Evolutionary conservation across 1,284 basidiomycete species (phyloP).

Genomic region (Trametes pubescens): DNA sequence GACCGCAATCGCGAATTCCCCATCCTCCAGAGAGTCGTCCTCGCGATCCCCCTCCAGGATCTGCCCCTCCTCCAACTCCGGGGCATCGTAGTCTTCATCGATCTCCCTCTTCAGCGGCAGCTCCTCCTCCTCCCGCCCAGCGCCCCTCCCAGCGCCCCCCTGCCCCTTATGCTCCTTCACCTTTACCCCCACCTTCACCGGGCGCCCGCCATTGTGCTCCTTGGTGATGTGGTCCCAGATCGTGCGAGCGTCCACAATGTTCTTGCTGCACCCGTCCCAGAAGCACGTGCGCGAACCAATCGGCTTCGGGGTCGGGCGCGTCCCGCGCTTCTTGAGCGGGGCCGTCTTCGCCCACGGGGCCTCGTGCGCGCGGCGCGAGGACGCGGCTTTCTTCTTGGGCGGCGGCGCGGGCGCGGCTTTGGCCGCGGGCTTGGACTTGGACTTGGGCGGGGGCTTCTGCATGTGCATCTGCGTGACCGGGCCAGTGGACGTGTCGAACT

Average conservation of each 20-base stretch:
- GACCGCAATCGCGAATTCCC: not conserved
- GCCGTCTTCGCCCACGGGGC: not conserved
- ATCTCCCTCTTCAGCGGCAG: no score
- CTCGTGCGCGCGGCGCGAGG: not conserved
- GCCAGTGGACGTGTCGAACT: no score
- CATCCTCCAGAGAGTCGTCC: no score
- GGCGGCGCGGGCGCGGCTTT: not conserved
- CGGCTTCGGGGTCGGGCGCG: not conserved
- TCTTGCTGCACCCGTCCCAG: conserved; percentile 14
- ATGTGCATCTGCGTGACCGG: no score
- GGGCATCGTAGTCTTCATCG: no score
- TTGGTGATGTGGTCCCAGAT: conserved; percentile 18
- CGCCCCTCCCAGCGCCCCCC: no score
- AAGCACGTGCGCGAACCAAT: not conserved
- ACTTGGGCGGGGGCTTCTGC: no score
- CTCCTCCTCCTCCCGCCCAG: no score
- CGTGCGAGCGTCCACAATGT: conserved; percentile 4
- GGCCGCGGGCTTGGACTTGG: no score
- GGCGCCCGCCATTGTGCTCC: not conserved
- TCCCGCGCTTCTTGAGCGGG: not conserved
- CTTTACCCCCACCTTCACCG: not conserved
- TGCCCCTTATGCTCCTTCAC: not conserved
- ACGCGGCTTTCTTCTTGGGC: not conserved
- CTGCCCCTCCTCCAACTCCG: not conserved
- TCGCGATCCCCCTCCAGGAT: not conserved